Evolutionary conservation across 1,139 yeast species (phyloP).

Genomic region (Diutina rugosa): DNA sequence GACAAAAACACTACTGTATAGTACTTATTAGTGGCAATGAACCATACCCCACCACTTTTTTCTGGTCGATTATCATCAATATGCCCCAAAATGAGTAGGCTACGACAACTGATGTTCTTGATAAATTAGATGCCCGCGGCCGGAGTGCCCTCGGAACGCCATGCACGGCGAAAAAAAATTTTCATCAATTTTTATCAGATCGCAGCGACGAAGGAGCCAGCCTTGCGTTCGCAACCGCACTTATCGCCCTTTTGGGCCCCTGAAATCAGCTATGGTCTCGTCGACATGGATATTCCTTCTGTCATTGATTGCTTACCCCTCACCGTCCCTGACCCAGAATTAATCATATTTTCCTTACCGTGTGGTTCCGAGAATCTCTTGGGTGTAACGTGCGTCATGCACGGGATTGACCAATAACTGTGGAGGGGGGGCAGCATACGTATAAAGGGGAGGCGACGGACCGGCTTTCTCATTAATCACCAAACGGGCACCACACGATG

Average conservation of each 20-base stretch:
- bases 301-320: no score
- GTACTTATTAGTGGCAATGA: no score
- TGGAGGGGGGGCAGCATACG: neutral
- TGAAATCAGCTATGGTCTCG: no score
- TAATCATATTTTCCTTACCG: neutral
- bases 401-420: neutral
- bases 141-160: neutral
- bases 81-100: neutral
- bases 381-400: neutral
- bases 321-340: no score
- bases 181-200: neutral
- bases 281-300: no score
- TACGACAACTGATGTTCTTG: neutral
- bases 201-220: neutral
- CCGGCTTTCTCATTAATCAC: neutral
- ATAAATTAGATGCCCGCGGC: neutral
- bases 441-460: neutral
- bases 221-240: neutral
- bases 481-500: neutral
- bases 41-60: neutral
- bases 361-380: neutral
- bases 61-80: neutral
- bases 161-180: neutral
- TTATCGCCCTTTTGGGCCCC: no score
- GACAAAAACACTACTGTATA: neutral